phyloP scores from a whole-genome alignment of 2,329 filamentous ascomycete genomes.

The Colletotrichum eleusines region DNA sequence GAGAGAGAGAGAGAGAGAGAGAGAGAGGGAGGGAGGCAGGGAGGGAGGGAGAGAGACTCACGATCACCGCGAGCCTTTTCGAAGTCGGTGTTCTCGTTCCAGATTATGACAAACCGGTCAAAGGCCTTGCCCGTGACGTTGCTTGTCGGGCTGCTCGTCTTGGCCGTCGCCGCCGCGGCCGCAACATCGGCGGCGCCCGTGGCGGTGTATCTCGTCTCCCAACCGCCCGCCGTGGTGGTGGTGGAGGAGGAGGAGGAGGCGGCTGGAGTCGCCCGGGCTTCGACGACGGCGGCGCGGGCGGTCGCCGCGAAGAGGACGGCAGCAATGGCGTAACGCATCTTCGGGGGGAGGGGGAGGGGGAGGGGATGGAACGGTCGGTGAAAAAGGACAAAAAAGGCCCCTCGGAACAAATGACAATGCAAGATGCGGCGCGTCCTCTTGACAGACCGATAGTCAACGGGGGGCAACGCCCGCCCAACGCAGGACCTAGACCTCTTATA shows the following conservation, averaged over 20 bases:
- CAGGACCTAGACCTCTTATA: neutral
- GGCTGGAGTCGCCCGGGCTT: constrained; percentile 22
- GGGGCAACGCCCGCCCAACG: no score
- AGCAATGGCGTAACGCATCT: constrained; percentile 24
- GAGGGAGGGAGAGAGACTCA: neutral
- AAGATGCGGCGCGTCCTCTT: neutral
- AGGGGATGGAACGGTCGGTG: no score
- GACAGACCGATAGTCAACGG: neutral
- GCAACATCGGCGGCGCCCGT: constrained; percentile 64
- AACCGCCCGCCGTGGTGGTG: constrained; percentile 36
- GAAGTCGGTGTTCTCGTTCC: constrained; percentile 83
- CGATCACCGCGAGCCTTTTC: constrained; percentile 72
- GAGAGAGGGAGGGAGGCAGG: no score
- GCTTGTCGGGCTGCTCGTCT: constrained; percentile 70
- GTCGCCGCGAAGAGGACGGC: constrained; percentile 47
- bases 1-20: accelerated
- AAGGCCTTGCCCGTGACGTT: constrained; percentile 78
- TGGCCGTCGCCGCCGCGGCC: constrained; percentile 69
- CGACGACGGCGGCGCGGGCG: constrained; percentile 45
- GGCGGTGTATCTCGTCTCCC: constrained; percentile 62
- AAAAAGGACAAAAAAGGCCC: neutral
- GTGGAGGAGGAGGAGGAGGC: neutral
- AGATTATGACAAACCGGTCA: constrained; percentile 78
- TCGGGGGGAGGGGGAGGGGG: no score
- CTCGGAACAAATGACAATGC: constrained; percentile 12